Conservation (phyloP, 441 rosid genomes). For the Hura crepitans region DNA sequence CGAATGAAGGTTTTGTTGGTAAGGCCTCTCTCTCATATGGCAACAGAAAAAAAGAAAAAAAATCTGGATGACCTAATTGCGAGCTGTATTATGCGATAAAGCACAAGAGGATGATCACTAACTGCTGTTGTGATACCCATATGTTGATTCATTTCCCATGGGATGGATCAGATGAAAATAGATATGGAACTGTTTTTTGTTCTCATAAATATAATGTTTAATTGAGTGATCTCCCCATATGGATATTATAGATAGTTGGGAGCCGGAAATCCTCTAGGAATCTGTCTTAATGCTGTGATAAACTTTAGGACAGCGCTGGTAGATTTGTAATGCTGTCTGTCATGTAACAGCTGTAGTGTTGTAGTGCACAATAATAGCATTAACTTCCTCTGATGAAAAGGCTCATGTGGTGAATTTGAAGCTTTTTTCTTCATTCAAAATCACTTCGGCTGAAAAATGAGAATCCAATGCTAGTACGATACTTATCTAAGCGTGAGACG, state of each 20-base stretch:
- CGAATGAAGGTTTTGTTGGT: conserved; percentile 40
- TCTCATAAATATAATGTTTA: not conserved
- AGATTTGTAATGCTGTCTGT: conserved; percentile 5
- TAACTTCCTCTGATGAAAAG: not conserved
- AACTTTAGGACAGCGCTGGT: not conserved
- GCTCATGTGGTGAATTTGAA: no score
- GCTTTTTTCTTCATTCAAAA: no score
- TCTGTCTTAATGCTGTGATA: conserved; percentile 1
- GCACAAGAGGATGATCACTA: conserved; percentile 18
- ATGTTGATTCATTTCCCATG: conserved; percentile 20
- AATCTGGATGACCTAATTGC: conserved; percentile 16
- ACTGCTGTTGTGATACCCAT: not conserved
- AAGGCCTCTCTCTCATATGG: conserved; percentile 4
- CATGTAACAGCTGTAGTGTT: conserved; percentile 7
- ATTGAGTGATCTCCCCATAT: conserved; percentile 21
- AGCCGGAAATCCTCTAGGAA: conserved; percentile 13
- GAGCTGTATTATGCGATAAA: not conserved
- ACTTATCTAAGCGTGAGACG: no score
- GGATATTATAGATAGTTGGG: conserved; percentile 26
- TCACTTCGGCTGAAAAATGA: no score
- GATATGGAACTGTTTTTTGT: not conserved
- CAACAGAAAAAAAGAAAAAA: not conserved
- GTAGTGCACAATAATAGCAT: not conserved
- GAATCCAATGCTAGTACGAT: no score
- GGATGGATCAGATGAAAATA: conserved; percentile 10